phyloP scores from a whole-genome alignment of 2,329 filamentous ascomycete genomes.

The Hymenoscyphus linearis region DNA sequence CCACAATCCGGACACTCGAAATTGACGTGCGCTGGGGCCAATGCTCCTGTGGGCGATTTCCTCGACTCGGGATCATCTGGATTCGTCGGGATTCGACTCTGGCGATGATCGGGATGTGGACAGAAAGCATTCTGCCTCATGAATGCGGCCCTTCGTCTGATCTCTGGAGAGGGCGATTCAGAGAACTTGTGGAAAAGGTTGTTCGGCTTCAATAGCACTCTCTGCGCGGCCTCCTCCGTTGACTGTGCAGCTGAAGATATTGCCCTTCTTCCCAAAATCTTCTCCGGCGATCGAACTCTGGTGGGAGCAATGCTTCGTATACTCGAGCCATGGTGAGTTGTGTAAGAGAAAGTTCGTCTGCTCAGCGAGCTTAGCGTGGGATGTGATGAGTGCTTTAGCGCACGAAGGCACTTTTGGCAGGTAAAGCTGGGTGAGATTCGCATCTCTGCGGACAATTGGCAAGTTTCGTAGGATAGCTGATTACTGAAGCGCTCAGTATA shows the following conservation, averaged over 20 bases:
- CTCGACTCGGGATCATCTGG: constrained; percentile 58
- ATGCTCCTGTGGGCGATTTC: constrained; percentile 47
- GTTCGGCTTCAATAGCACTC: constrained; percentile 45
- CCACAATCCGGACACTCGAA: constrained; percentile 98
- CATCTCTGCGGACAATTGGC: neutral
- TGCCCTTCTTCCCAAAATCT: constrained; percentile 20
- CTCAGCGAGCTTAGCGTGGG: constrained; percentile 15
- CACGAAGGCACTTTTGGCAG: constrained; percentile 30
- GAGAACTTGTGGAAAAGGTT: constrained; percentile 93
- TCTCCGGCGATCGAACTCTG: constrained; percentile 11
- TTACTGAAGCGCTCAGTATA: neutral
- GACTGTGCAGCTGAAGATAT: constrained; percentile 21
- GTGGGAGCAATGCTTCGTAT: constrained; percentile 13
- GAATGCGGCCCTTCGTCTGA: constrained; percentile 79
- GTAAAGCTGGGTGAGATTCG: constrained; percentile 22
- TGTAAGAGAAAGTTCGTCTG: constrained; percentile 23
- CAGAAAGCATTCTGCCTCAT: constrained; percentile 93
- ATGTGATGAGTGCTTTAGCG: constrained; percentile 21
- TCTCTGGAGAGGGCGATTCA: constrained; percentile 80
- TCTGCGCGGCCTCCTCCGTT: constrained; percentile 20
- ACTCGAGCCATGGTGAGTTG: constrained; percentile 14
- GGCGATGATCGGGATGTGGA: constrained; percentile 80
- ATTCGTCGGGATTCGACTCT: constrained; percentile 63
- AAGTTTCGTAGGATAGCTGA: neutral
- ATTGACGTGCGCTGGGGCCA: constrained; percentile 74